Conservation (phyloP, 2,329 filamentous ascomycete genomes). For the Myriosclerotinia duriaeana region DNA sequence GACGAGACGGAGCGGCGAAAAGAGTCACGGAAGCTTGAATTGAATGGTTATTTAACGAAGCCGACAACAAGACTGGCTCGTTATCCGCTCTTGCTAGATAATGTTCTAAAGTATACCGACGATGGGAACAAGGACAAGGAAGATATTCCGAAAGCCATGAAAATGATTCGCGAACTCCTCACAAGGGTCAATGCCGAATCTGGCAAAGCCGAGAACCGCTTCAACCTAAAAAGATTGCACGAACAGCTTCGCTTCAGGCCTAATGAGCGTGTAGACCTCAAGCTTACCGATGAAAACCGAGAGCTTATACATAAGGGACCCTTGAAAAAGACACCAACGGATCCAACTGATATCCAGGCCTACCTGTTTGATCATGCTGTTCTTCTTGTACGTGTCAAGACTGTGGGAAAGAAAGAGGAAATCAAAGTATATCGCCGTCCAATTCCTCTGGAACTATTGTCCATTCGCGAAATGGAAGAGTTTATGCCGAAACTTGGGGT, state of each 20-base stretch:
- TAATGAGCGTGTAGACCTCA: conserved; percentile 88
- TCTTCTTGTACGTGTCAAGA: conserved; percentile 85
- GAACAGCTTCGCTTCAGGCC: conserved; percentile 87
- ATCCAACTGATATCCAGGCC: conserved; percentile 85
- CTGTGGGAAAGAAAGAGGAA: conserved; percentile 89
- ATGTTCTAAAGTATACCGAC: conserved; percentile 87
- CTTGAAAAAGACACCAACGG: conserved; percentile 88
- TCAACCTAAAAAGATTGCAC: conserved; percentile 90
- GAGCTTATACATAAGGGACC: conserved; percentile 92
- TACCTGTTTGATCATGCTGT: conserved; percentile 97
- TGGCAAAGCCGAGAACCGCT: conserved; percentile 95
- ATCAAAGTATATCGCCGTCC: conserved; percentile 92
- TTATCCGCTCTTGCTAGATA: conserved; percentile 89
- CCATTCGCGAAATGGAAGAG: conserved; percentile 97
- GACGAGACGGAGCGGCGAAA: conserved; percentile 95
- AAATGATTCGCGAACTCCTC: conserved; percentile 81
- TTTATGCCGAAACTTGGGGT: conserved; percentile 79
- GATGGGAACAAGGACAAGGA: conserved; percentile 86
- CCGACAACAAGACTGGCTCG: conserved; percentile 92
- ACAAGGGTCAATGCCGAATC: conserved; percentile 90
- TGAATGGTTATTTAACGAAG: conserved; percentile 97
- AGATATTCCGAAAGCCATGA: conserved; percentile 87
- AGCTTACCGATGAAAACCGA: conserved; percentile 88
- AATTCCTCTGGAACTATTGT: conserved; percentile 87
- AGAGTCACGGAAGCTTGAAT: conserved; percentile 91